A percentile compares a stretch with the other conserved stretches of the same genome.
These are phyloP conservation scores for Akanthomyces lecanii DNA, from an alignment of 2,329 filamentous ascomycete species.

Conservation along the genomic window DNA sequence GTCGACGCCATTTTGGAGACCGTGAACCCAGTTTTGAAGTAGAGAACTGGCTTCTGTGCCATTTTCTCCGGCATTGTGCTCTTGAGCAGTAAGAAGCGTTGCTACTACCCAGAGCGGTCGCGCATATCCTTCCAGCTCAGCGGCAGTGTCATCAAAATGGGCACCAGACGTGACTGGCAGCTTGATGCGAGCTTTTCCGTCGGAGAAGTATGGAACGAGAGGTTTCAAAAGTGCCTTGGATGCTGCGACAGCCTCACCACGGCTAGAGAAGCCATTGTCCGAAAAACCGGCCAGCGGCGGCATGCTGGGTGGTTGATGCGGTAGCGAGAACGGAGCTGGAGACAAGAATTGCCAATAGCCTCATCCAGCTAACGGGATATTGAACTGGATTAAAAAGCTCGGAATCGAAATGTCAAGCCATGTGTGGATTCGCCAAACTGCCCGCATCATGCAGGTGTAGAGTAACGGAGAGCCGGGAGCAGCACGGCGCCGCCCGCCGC, in stretches of 20 bases:
- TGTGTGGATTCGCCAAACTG: not conserved
- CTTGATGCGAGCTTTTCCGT: conserved; percentile 31
- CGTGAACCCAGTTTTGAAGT: conserved; percentile 28
- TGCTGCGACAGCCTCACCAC: conserved; percentile 33
- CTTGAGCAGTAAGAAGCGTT: conserved; percentile 36
- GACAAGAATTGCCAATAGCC: not conserved
- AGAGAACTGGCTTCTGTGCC: not conserved
- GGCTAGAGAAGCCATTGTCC: conserved; percentile 35
- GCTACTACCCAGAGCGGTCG: conserved; percentile 35
- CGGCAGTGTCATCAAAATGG: conserved; percentile 41
- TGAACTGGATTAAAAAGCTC: too few relatives aligned
- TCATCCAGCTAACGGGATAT: not conserved
- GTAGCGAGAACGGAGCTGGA: not conserved
- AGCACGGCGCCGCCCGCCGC: not conserved
- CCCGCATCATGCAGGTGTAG: not conserved
- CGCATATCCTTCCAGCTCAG: conserved; percentile 43
- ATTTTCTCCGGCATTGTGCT: not conserved
- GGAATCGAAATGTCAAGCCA: not conserved
- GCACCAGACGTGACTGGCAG: conserved; percentile 36
- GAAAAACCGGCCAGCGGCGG: conserved; percentile 37
- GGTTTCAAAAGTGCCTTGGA: conserved; percentile 32
- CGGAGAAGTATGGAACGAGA: conserved; percentile 31
- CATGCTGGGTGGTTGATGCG: conserved; percentile 26
- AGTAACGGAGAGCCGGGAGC: not conserved
- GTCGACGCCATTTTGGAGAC: conserved; percentile 32